Conservation (phyloP, 1,284 basidiomycete species). For the Peniophora sp. region DNA sequence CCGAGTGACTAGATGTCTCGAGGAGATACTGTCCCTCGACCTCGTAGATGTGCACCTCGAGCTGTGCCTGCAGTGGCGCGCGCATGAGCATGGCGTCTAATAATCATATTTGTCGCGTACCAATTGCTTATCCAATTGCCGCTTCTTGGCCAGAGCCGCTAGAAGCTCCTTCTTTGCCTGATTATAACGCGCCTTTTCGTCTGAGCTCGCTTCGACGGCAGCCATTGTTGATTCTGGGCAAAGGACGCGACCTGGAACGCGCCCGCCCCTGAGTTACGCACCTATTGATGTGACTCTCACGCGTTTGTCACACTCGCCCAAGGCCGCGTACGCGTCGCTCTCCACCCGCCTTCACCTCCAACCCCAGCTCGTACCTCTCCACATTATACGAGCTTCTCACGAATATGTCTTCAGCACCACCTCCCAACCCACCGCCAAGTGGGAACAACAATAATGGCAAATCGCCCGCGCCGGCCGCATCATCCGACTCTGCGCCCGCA, state of each 20-base stretch:
- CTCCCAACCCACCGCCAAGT: constrained; percentile 42
- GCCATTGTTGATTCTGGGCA: neutral
- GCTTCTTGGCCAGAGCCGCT: constrained; percentile 62
- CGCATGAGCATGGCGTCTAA: neutral
- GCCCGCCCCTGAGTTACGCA: neutral
- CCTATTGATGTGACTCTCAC: neutral
- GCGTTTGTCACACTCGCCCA: neutral
- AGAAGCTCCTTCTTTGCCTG: constrained; percentile 62
- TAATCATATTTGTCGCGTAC: constrained; percentile 30
- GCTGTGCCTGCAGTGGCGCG: constrained; percentile 42
- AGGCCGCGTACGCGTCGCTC: neutral
- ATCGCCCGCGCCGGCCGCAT: constrained; percentile 18
- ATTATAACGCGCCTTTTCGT: constrained; percentile 64
- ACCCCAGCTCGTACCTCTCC: neutral
- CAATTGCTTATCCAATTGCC: constrained; percentile 63
- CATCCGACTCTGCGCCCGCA: constrained; percentile 25
- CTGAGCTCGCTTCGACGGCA: constrained; percentile 29
- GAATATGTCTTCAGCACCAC: constrained; percentile 59
- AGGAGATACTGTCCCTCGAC: constrained; percentile 65
- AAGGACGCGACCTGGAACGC: constrained; percentile 16
- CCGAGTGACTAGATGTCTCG: constrained; percentile 64
- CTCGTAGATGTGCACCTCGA: constrained; percentile 69
- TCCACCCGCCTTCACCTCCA: neutral
- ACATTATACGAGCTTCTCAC: neutral
- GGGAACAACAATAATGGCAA: constrained; percentile 34